Evolutionary conservation across 768 basidiomycete species (phyloP), one percentile per base, ranked within the genome.

Genomic region (Cystofilobasidium bisporidii): DNA sequence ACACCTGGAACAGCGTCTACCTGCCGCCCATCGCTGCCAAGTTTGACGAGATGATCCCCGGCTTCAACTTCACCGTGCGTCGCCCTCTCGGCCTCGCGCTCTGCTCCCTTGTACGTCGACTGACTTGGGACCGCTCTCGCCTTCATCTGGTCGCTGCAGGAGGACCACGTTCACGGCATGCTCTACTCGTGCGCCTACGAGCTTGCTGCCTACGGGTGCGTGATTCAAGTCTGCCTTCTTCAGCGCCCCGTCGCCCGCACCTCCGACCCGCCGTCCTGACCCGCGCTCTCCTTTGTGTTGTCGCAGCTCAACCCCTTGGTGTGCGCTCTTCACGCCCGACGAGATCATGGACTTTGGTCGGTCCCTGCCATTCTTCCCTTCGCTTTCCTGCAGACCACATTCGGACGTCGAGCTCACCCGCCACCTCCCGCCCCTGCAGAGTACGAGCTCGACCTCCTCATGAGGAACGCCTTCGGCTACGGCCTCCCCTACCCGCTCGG

Each of bases 111-210:
- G n/a, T n/a, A n/a, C n/a, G n/a, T n/a, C n/a, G 32, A 56, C 28
- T 36, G 36, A 36, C 36, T 12, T n/a, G n/a, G n/a, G n/a, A n/a
- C 36, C 36, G 6, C 36, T 12, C 36, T 36, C 36, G 36, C 36
- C 6, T n/a, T n/a, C n/a, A n/a, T n/a, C n/a, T n/a, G n/a, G n/a
- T n/a, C 36, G 36, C 36, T 36, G 12, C 5, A 58, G 56, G 68
- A 73, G n/a, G 69, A 75, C 61, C 74, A 80, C 69, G 73, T 76
- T 18, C 76, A 79, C 62, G 80, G 80, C 33, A 79, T 79, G 55
- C 71, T 81, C 26, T 81, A 79, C 70, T 79, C 78, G 20, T 79
- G 79, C 57, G 79, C 79, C 45, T 81, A 78, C 62, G 79, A 80
- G 70, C 73, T 79, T 45, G 80, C 79, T 10, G 75, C 77, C 24